Evolutionary conservation across 2,329 filamentous ascomycete species (phyloP), one percentile per base, ranked within the genome.

Genomic region (Aspergillus thermomutatus): DNA sequence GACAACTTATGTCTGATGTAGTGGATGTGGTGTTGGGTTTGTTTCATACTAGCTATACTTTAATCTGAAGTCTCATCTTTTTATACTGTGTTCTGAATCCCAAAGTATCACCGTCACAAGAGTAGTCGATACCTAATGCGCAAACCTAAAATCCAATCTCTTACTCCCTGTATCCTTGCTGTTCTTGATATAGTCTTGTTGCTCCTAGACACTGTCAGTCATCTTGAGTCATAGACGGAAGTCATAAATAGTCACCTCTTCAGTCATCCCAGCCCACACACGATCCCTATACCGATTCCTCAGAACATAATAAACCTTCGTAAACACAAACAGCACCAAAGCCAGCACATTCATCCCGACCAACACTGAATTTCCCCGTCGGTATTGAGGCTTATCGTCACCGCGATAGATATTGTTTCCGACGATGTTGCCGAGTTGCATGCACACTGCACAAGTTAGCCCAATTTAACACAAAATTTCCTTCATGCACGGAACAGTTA

Each of bases 361-460:
- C 46, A 82, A 72, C 9, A 82, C 75, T 1, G 72, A 79, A 68
- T 85, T 84, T 8, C 83, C 82, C 11, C 65, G 71, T 58, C 80
- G 77, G 67, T 83, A 84, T 62, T 78, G 79, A 0, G 82, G 82
- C 1, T 70, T 69, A 55, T 84, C 82, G 62, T 78, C 77, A 14
- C 79, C 69, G 21, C 80, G 75, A 64, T 82, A 83, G 56, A 83
- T 79, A 60, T 82, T 80, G n/a, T 64, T 66, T 2, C 60, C 60
- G 49, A 71, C 64, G 50, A 74, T 64, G 55, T 63, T 70, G 7
- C 64, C 64, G 3, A 63, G 40, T 58, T 74, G 72, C 9, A 74
- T 70, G 14, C 60, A 65, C 66, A 72, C 68, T 63, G 55, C 59
- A 49, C 57, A 61, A 17, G 31, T 43, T 3, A n/a, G n/a, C n/a